These are phyloP conservation scores for Fusarium burgessii DNA, from an alignment of 2,329 filamentous ascomycete genomes.

Conservation along the genomic window DNA sequence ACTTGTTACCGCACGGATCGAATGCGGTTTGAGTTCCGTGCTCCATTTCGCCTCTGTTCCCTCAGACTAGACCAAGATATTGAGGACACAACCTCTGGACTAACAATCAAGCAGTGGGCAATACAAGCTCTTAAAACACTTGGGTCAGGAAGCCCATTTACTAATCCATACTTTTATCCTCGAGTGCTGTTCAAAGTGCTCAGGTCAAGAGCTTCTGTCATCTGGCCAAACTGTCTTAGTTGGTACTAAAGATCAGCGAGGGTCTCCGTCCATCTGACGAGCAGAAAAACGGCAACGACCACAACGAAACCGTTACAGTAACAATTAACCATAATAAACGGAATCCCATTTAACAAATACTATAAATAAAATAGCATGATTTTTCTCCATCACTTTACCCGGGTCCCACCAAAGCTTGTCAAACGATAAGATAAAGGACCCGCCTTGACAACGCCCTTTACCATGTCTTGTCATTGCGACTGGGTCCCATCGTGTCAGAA, in stretches of 20 bases:
- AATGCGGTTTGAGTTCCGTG: no score
- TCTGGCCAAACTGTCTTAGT: neutral
- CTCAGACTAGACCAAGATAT: neutral
- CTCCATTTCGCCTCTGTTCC: no score
- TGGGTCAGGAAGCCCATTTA: neutral
- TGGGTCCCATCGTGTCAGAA: slow-evolving; percentile 23
- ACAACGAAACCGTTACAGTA: neutral
- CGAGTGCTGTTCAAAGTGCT: neutral
- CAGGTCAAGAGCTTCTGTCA: neutral
- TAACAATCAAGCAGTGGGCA: neutral
- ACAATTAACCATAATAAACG: neutral
- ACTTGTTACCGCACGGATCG: neutral
- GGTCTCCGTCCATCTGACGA: no score
- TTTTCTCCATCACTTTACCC: neutral
- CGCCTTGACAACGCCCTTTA: slow-evolving; percentile 26
- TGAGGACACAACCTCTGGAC: neutral
- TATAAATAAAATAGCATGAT: slow-evolving; percentile 7
- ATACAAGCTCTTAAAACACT: neutral
- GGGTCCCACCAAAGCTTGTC: slow-evolving; percentile 7
- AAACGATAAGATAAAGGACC: slow-evolving; percentile 30
- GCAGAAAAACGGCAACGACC: neutral
- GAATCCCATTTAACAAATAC: neutral
- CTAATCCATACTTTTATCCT: rapidly evolving
- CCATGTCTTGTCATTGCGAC: slow-evolving; percentile 27
- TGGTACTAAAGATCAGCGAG: neutral